Evolutionary conservation across 169 alveolate species (phyloP).

Genomic region (Plasmodium berghei): DNA sequence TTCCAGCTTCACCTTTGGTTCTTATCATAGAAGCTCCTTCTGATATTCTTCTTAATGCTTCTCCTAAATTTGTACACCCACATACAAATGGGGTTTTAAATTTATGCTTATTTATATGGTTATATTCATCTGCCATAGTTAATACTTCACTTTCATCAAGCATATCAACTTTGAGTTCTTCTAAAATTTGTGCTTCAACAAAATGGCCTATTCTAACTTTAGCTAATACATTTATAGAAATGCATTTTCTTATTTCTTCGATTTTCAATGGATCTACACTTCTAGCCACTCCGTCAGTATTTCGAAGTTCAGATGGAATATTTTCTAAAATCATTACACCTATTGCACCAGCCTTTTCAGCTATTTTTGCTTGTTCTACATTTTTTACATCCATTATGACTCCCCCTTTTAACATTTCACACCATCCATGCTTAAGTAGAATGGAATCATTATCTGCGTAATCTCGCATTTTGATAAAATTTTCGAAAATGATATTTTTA

Average conservation of each 20-base stretch:
- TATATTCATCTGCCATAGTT: constrained; percentile 84
- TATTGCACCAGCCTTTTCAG: constrained; percentile 86
- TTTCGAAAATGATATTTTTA: background rate
- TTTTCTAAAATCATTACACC: constrained; percentile 89
- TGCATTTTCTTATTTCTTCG: constrained; percentile 81
- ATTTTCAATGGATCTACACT: constrained; percentile 86
- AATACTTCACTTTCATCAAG: constrained; percentile 87
- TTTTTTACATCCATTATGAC: constrained; percentile 88
- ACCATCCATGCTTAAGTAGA: constrained; percentile 79
- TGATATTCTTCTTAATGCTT: constrained; percentile 85
- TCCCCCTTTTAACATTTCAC: constrained; percentile 85
- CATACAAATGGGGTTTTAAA: constrained; percentile 88
- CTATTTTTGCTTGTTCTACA: constrained; percentile 86
- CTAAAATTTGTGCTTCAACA: constrained; percentile 85
- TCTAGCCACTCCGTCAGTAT: constrained; percentile 83
- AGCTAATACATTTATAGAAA: constrained; percentile 86
- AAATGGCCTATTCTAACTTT: constrained; percentile 88
- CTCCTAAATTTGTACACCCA: constrained; percentile 87
- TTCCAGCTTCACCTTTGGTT: constrained; percentile 87
- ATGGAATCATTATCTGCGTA: constrained; percentile 46
- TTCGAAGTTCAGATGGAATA: constrained; percentile 87
- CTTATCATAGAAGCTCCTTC: constrained; percentile 89
- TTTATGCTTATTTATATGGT: constrained; percentile 83
- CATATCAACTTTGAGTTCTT: constrained; percentile 84
- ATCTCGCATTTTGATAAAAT: constrained; percentile 14